Base-by-base conservation (phyloP, 23 red algal genomes). In the Pyropia yezoensis region DNA sequence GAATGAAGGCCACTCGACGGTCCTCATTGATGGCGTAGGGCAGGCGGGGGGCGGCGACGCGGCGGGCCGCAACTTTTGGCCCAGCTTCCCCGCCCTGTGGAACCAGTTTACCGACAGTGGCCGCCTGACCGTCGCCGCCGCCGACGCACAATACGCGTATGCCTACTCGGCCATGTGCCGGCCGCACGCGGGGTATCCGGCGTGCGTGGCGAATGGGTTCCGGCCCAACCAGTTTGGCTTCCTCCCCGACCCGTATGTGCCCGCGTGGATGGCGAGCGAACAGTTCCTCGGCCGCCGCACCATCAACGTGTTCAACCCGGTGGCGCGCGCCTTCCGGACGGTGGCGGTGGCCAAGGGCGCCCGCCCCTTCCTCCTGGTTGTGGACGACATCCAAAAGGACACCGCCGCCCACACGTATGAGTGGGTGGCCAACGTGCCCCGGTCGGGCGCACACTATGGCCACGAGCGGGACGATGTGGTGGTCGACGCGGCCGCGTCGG, bases 331-430 rank as follows among this genome's bases (percentile, higher is more conserved):
- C 5, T 59, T 14, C 55, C 19, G 25, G 55, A 59, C 55, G 55
- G 3, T 59, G 55, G 55, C 13, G 21, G 25, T 23, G 25, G 25
- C 21, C 55, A 59, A 59, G 21, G 55, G 55, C 19, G 19, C 6
- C 55, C 21, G 21, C 21, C 55, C 55, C 4, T 59, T 21, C 21
- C 19, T 59, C 7, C 55, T 59, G 4, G 25, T 59, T 15, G 55
- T 59, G 19, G 55, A 59, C 17, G 55, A 59, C 25, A 59, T 59
- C 25, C 55, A 59, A 59, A 59, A 59, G 55, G 55, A 59, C 17
- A 15, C 5, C 25, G 55, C 19, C 4, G 9, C 6, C 7, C 55
- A 59, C 55, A 59, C 19, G 12, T 59, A 59, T 15, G 55, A 59
- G 55, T 27, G 25, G 19, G 12, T 59, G 4, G 25, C 25, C 55